Conservation (phyloP, 1,284 basidiomycete species). For the Fomitiporia mediterranea region DNA sequence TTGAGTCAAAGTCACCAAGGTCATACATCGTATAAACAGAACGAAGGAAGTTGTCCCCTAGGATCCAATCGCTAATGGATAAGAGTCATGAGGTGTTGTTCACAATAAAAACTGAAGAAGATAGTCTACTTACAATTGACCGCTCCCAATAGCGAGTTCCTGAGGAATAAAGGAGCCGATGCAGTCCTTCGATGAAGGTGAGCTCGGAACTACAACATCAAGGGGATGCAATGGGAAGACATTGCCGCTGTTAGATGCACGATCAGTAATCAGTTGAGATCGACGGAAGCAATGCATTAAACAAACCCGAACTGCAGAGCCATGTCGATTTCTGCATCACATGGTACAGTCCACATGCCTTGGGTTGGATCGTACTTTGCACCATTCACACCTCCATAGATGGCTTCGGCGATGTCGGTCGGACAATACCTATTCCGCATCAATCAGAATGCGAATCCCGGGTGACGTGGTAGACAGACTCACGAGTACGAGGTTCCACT, state of each 20-base stretch:
- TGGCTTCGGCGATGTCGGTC: constrained; percentile 52
- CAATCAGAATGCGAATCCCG: constrained; percentile 1
- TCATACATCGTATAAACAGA: constrained; percentile 84
- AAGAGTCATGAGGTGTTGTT: not conserved
- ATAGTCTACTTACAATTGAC: constrained; percentile 62
- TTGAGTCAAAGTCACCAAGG: constrained; percentile 71
- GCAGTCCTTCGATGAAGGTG: constrained; percentile 39
- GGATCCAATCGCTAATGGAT: constrained; percentile 61
- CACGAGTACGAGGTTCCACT: constrained; percentile 77
- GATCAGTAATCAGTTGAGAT: constrained; percentile 3
- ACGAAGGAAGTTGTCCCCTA: constrained; percentile 79
- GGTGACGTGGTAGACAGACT: constrained; percentile 28
- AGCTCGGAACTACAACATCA: constrained; percentile 51
- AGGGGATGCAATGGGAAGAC: constrained; percentile 73
- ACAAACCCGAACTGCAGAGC: constrained; percentile 70
- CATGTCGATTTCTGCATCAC: constrained; percentile 64
- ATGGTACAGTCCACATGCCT: constrained; percentile 67
- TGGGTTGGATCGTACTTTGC: constrained; percentile 47
- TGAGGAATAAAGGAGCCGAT: constrained; percentile 71
- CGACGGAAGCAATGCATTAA: not conserved
- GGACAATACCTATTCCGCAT: constrained; percentile 52
- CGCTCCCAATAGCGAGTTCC: constrained; percentile 45
- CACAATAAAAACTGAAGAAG: not conserved
- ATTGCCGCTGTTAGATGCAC: constrained; percentile 42
- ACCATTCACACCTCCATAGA: constrained; percentile 58